Evolutionary conservation across 2,329 filamentous ascomycete species (phyloP).

Genomic region (Golovinomyces cichoracearum): DNA sequence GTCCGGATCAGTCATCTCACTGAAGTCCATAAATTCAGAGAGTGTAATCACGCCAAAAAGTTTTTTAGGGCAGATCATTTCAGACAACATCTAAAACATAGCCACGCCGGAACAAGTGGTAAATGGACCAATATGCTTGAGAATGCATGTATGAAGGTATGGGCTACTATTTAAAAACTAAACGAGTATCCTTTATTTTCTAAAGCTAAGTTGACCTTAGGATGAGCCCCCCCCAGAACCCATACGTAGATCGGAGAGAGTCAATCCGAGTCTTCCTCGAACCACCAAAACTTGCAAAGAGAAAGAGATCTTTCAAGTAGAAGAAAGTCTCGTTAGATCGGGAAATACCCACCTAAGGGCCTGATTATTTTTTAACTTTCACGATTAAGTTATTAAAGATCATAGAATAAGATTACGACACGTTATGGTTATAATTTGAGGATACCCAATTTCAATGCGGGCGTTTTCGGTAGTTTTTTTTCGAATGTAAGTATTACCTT

Average conservation of each 20-base stretch:
- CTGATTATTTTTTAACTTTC: too few relatives aligned
- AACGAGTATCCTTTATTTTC: not conserved
- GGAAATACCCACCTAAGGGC: too few relatives aligned
- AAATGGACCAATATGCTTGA: constrained; percentile 99
- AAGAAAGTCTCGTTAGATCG: too few relatives aligned
- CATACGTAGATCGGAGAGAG: constrained; percentile 11
- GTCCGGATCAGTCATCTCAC: constrained; percentile 65
- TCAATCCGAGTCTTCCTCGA: constrained; percentile 9
- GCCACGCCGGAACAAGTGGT: constrained; percentile 79
- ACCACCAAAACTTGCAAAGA: constrained; percentile 10
- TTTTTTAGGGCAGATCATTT: constrained; percentile 97
- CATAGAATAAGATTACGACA: too few relatives aligned
- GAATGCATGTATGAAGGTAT: constrained; percentile 64
- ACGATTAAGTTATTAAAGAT: too few relatives aligned
- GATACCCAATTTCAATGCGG: too few relatives aligned
- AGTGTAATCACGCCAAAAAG: constrained; percentile 96
- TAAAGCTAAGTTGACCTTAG: constrained; percentile 2
- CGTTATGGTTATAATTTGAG: too few relatives aligned
- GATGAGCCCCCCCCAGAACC: constrained; percentile 38
- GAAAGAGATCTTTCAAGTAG: too few relatives aligned
- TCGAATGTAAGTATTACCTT: too few relatives aligned
- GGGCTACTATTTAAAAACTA: not conserved
- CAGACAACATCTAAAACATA: constrained; percentile 92
- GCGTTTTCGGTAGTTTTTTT: too few relatives aligned
- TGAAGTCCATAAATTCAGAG: constrained; percentile 80